Percentiles rank a stretch among this genome's conserved stretches.
phyloP scores from a whole-genome alignment of 768 basidiomycete species.

The Amanita rimosa region DNA sequence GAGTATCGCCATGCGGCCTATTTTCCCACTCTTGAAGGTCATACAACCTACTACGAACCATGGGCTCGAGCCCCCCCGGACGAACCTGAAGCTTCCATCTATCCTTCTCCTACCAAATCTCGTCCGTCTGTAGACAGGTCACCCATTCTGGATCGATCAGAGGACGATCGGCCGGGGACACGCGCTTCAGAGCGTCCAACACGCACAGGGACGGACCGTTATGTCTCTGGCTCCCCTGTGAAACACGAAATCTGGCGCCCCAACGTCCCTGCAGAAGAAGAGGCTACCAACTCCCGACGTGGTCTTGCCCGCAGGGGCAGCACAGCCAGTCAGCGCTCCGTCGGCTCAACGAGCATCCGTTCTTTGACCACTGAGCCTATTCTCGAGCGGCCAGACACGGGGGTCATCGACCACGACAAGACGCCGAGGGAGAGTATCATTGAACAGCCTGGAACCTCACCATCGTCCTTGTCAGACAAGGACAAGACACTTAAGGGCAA shows the following conservation, averaged over 20 bases:
- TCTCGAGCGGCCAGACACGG: slow-evolving; percentile 2
- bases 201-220: not conserved
- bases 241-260: slow-evolving; percentile 7
- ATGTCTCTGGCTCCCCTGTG: not conserved
- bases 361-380: slow-evolving; percentile 4
- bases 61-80: not conserved
- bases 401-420: too few relatives aligned
- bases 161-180: slow-evolving; percentile 4
- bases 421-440: too few relatives aligned
- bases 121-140: slow-evolving; percentile 2
- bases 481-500: slow-evolving; percentile 1
- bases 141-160: slow-evolving; percentile 3
- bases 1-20: slow-evolving; percentile 3
- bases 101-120: not conserved
- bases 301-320: slow-evolving; percentile 3
- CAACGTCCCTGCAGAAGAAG: not conserved
- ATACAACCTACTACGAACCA: not conserved
- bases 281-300: not conserved
- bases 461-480: not conserved
- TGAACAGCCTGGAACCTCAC: too few relatives aligned
- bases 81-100: not conserved
- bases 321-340: slow-evolving; percentile 5
- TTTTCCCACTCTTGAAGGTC: not conserved
- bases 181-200: slow-evolving; percentile 2
- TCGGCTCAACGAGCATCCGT: slow-evolving; percentile 4